Base-by-base conservation (phyloP, 2,329 filamentous ascomycete genomes). In the Xenosphaeropsis pyriputrescens region DNA sequence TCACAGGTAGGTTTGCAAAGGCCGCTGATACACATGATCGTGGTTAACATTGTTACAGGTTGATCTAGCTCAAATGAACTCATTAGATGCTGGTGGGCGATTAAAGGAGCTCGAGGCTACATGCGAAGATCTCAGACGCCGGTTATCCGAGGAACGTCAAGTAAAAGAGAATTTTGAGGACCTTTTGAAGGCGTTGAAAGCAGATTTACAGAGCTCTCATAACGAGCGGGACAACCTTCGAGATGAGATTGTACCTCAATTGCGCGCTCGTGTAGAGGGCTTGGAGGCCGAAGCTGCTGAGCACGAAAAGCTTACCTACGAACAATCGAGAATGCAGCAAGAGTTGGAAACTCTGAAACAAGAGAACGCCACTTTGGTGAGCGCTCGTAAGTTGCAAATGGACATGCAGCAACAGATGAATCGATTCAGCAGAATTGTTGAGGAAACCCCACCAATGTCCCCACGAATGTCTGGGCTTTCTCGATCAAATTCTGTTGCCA, bases 111-210 rank as follows among this genome's bases (percentile, higher is more conserved):
- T 96, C 18, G 86, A 95, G 57, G 66, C 61, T 38, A 76, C 76
- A 0, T 76, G 93, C 45, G 86, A 94, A 47, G 85, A 93, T 51
- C 71, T 89, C 35, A 77, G 81, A 45, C 76, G 88, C 48, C 80
- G 84, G 47, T 67, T 98, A 33, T 68, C 73, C 1, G 86, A 96
- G 53, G 91, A 98, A 60, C 74, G 83, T 39, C 74, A 84, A 55
- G 76, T 83, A 49, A 95, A 93, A 57, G 79, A 85, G 52, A 95
- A 93, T 56, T 93, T 96, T 50, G 86, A 96, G 59, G 88, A 95
- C 55, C 69, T 98, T 32, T 68, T 96, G 33, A 75, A 78, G 6
- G 89, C 84, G 5, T 76, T 96, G 48, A 81, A 82, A 48, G 72
- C 76, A 17, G 86, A 98, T 55, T 67, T 96, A 12, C 74, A 88